Percentiles rank a stretch among this genome's conserved stretches.
These are phyloP conservation scores for Tubosaeta sp. DNA, from an alignment of 768 basidiomycete species.

Conservation along the genomic window DNA sequence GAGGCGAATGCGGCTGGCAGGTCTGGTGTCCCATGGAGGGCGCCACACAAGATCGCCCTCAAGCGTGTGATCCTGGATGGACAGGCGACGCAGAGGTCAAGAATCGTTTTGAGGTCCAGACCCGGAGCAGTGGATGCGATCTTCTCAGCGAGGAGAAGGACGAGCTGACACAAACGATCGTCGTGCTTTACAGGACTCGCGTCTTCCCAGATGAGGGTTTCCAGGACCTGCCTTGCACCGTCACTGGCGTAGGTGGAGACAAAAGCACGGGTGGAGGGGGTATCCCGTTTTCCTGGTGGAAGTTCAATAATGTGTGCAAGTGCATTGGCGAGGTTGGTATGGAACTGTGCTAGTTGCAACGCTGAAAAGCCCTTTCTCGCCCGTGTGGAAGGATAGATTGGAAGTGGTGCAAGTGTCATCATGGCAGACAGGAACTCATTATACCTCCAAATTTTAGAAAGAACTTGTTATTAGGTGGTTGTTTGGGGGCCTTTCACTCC, in stretches of 20 bases:
- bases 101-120: constrained; percentile 50
- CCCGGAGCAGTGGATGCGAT: constrained; percentile 37
- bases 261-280: constrained; percentile 43
- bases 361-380: constrained; percentile 47
- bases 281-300: constrained; percentile 44
- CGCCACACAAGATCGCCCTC: constrained; percentile 40
- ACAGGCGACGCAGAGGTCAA: constrained; percentile 63
- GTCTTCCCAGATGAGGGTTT: constrained; percentile 56
- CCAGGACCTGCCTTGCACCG: constrained; percentile 46
- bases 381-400: constrained; percentile 51
- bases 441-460: background rate
- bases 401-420: constrained; percentile 36
- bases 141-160: constrained; percentile 55
- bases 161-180: constrained; percentile 42
- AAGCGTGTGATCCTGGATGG: constrained; percentile 42
- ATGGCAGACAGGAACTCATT: constrained; percentile 10
- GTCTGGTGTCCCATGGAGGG: constrained; percentile 32
- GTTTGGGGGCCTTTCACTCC: constrained; percentile 1
- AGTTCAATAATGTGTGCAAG: constrained; percentile 47
- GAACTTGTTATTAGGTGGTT: background rate
- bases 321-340: constrained; percentile 42
- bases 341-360: constrained; percentile 47
- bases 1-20: constrained; percentile 32
- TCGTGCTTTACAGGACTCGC: constrained; percentile 33
- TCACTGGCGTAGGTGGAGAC: constrained; percentile 57